These are phyloP conservation scores for Talaromyces stipitatus DNA, from an alignment of 495 filamentous ascomycete species.

Conservation along the genomic window DNA sequence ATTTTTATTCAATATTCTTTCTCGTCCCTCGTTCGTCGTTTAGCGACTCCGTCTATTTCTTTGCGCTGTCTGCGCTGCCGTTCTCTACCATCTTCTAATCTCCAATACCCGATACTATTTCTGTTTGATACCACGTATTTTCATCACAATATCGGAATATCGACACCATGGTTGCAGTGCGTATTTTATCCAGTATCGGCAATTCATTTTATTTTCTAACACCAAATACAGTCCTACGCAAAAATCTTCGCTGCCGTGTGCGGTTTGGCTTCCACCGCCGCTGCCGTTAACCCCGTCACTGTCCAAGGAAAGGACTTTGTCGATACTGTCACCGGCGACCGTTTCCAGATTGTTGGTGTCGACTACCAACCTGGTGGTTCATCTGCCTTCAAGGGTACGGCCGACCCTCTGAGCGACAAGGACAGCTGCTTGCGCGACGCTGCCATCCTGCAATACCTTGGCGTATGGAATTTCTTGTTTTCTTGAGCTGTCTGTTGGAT, in stretches of 20 bases:
- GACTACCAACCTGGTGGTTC: slow-evolving; percentile 92
- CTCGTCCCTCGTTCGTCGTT: slow-evolving; percentile 3
- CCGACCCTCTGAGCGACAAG: slow-evolving; percentile 70
- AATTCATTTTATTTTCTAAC: no score
- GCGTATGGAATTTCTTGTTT: slow-evolving; percentile 28
- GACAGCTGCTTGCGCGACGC: slow-evolving; percentile 82
- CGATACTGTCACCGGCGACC: slow-evolving; percentile 66
- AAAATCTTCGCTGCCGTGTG: slow-evolving; percentile 32
- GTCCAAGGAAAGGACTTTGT: slow-evolving; percentile 77
- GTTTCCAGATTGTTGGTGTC: slow-evolving; percentile 84
- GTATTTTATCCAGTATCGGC: no score
- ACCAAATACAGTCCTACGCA: slow-evolving; percentile 20
- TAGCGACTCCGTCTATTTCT: not conserved
- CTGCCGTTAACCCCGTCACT: slow-evolving; percentile 64
- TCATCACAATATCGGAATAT: not conserved
- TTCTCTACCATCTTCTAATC: not conserved
- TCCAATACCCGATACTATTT: not conserved
- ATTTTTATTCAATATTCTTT: not conserved
- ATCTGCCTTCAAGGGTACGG: slow-evolving; percentile 60
- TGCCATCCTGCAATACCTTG: slow-evolving; percentile 80
- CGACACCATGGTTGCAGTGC: slow-evolving; percentile 5
- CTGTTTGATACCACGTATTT: not conserved
- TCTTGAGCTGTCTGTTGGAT: not conserved
- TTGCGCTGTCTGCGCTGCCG: not conserved
- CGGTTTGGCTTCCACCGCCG: slow-evolving; percentile 42